phyloP scores from a whole-genome alignment of 106 monocot species.

The Allium cepa region DNA sequence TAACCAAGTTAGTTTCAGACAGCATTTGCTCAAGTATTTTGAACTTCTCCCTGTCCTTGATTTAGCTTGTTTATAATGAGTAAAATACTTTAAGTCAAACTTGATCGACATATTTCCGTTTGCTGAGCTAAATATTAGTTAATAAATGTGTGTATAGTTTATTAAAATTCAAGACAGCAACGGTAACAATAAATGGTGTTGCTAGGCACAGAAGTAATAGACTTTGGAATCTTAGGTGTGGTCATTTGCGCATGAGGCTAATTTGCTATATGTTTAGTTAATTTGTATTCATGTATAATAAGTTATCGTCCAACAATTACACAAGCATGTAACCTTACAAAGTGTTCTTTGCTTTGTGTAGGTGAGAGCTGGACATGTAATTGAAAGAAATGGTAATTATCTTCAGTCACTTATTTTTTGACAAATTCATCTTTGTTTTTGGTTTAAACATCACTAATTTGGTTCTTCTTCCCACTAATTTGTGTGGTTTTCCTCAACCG shows the following conservation, averaged over 20 bases:
- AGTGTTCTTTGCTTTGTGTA: slow-evolving; percentile 22
- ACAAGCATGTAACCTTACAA: neutral
- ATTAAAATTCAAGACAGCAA: no score
- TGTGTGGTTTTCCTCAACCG: slow-evolving; percentile 12
- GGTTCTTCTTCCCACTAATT: slow-evolving; percentile 5
- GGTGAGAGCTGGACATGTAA: slow-evolving; percentile 83
- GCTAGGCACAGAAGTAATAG: neutral
- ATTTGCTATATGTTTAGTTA: neutral
- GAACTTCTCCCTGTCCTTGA: no score
- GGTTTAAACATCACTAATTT: slow-evolving; percentile 8
- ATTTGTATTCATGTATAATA: neutral
- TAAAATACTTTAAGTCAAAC: no score
- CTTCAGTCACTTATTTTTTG: slow-evolving; percentile 12
- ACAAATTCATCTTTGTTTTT: slow-evolving; percentile 10
- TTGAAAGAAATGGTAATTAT: slow-evolving; percentile 82
- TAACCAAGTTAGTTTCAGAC: no score
- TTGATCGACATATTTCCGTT: no score
- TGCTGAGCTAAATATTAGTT: no score
- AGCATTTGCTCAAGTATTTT: no score
- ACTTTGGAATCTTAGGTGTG: neutral
- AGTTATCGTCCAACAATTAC: neutral
- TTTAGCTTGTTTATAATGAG: no score
- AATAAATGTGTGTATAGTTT: no score
- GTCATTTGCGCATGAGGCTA: neutral
- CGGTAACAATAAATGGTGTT: no score